Conservation (phyloP, 2,329 filamentous ascomycete genomes). For the Drechslerella stenobrocha region DNA sequence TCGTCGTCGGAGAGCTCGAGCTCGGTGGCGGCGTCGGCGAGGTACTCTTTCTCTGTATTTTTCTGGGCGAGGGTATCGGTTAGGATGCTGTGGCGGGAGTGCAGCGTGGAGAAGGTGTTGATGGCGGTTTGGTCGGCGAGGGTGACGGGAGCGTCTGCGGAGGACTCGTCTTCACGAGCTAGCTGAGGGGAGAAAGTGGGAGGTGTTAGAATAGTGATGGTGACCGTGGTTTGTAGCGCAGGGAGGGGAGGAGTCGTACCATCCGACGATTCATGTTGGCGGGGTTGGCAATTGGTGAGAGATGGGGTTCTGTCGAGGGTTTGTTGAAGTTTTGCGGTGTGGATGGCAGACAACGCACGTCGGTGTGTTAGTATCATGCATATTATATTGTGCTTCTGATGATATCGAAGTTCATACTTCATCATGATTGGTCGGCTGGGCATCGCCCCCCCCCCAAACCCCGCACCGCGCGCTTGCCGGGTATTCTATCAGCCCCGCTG, state of each 20-base stretch:
- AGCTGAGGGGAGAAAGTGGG: conserved; percentile 63
- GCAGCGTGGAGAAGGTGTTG: conserved; percentile 93
- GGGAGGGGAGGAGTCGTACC: conserved; percentile 9
- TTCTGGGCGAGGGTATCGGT: conserved; percentile 20
- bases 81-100: conserved; percentile 69
- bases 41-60: conserved; percentile 95
- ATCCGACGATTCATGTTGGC: conserved; percentile 48
- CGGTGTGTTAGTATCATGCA: no score
- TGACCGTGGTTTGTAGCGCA: no score
- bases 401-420: no score
- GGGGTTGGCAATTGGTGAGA: conserved; percentile 8
- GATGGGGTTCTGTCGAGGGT: conserved; percentile 1
- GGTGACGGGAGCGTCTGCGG: conserved; percentile 83
- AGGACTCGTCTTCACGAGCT: conserved; percentile 84
- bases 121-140: conserved; percentile 98
- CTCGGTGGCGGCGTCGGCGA: conserved; percentile 88
- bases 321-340: conserved; percentile 14
- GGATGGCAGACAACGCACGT: no score
- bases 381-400: no score
- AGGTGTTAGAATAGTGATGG: not conserved
- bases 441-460: no score
- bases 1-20: conserved; percentile 95
- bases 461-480: no score
- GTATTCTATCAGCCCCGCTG: no score
- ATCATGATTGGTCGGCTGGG: no score